These are phyloP conservation scores for Linnemannia hyalina DNA, from an alignment of 192 early-diverging fungal species.

Conservation along the genomic window DNA sequence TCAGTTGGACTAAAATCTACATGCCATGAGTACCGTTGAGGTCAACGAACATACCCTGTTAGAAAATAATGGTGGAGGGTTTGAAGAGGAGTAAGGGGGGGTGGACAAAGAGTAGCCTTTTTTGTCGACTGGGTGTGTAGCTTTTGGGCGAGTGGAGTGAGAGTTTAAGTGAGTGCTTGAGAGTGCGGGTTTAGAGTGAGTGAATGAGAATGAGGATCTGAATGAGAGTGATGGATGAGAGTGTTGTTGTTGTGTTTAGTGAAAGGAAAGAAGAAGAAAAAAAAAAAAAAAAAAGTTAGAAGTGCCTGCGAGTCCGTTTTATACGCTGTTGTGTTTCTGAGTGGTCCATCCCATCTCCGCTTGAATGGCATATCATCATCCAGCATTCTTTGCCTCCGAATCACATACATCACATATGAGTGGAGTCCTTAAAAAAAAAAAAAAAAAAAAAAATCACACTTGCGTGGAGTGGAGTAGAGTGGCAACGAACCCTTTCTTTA, in stretches of 20 bases:
- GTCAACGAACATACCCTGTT: slow-evolving; percentile 24
- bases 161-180: not conserved
- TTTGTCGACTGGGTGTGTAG: not conserved
- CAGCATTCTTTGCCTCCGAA: no score
- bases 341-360: no score
- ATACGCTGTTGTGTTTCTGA: not conserved
- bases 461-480: no score
- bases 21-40: not conserved
- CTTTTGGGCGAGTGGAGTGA: not conserved
- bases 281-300: no score
- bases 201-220: not conserved
- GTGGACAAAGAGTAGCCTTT: not conserved
- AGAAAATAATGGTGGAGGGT: slow-evolving; percentile 38
- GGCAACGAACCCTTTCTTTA: no score
- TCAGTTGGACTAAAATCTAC: not conserved
- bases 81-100: not conserved
- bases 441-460: no score
- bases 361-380: no score
- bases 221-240: not conserved
- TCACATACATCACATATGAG: no score
- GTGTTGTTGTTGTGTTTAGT: not conserved
- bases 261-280: not conserved
- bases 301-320: not conserved
- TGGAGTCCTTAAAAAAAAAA: no score
- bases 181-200: not conserved